phyloP scores from a whole-genome alignment of 352 stramenopile genomes.

The Globisporangium recalcitrans region DNA sequence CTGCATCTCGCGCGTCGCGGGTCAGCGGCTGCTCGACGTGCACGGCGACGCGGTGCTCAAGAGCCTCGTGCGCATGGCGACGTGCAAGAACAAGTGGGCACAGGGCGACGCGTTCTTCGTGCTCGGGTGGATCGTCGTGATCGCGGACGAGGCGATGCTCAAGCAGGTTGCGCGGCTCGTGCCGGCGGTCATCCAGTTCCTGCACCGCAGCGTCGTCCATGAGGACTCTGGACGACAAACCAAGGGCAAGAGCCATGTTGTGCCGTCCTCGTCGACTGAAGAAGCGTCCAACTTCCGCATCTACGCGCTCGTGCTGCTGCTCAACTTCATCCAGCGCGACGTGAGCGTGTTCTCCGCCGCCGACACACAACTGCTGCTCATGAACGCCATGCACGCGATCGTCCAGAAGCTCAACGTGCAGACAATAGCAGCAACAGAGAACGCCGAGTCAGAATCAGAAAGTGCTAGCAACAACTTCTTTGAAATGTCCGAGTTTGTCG shows the following conservation, averaged over 20 bases:
- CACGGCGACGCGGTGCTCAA: conserved; percentile 33
- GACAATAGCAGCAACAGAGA: neutral
- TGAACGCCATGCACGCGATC: conserved; percentile 12
- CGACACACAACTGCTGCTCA: neutral
- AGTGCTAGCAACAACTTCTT: conserved; percentile 11
- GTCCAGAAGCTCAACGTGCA: conserved; percentile 9
- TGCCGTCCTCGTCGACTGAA: conserved; percentile 30
- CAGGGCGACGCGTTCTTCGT: conserved; percentile 74
- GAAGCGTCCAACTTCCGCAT: conserved; percentile 61
- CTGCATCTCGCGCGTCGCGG: conserved; percentile 67
- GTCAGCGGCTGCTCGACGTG: conserved; percentile 48
- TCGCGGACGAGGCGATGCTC: conserved; percentile 50
- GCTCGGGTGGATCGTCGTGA: conserved; percentile 68
- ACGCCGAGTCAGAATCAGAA: neutral
- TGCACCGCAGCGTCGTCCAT: conserved; percentile 38
- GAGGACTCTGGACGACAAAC: neutral
- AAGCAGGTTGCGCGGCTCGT: conserved; percentile 33
- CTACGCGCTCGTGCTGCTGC: conserved; percentile 66
- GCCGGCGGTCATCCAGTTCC: conserved; percentile 33
- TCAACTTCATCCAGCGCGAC: conserved; percentile 69
- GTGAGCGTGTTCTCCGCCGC: conserved; percentile 21
- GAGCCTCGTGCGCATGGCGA: conserved; percentile 52
- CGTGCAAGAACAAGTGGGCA: conserved; percentile 65
- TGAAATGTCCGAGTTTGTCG: conserved; percentile 38
- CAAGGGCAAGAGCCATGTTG: neutral